Conservation (phyloP, 1,284 basidiomycete species). For the Grifola frondosa region DNA sequence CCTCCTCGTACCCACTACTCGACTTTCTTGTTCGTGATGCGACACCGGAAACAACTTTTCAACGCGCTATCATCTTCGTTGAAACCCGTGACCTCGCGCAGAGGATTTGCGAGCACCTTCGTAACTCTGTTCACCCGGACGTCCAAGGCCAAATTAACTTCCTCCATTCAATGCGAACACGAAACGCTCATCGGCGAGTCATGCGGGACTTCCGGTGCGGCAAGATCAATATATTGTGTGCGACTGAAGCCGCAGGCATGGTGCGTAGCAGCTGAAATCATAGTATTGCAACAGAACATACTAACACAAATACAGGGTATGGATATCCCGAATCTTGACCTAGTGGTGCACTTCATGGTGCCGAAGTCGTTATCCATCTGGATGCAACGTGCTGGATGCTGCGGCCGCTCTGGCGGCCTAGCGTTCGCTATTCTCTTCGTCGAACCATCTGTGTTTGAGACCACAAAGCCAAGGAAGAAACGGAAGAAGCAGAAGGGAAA, state of each 20-base stretch:
- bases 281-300: no score
- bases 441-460: constrained; percentile 14
- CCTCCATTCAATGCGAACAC: constrained; percentile 21
- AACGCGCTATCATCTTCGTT: constrained; percentile 4
- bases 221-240: constrained; percentile 5
- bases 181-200: constrained; percentile 16
- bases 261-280: no score
- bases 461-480: not conserved
- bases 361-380: constrained; percentile 15
- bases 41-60: not conserved
- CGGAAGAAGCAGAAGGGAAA: no score
- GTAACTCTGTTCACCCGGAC: not conserved
- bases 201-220: constrained; percentile 10
- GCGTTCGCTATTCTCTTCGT: constrained; percentile 15
- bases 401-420: constrained; percentile 14
- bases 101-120: not conserved
- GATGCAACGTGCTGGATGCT: constrained; percentile 19
- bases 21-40: not conserved
- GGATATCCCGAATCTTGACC: constrained; percentile 20
- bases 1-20: not conserved
- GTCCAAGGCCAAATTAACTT: constrained; percentile 1
- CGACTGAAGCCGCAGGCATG: constrained; percentile 22
- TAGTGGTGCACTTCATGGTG: constrained; percentile 17
- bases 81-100: not conserved
- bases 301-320: no score